Conservation (phyloP, 495 filamentous ascomycete species). For the Aspergillus panamensis region DNA sequence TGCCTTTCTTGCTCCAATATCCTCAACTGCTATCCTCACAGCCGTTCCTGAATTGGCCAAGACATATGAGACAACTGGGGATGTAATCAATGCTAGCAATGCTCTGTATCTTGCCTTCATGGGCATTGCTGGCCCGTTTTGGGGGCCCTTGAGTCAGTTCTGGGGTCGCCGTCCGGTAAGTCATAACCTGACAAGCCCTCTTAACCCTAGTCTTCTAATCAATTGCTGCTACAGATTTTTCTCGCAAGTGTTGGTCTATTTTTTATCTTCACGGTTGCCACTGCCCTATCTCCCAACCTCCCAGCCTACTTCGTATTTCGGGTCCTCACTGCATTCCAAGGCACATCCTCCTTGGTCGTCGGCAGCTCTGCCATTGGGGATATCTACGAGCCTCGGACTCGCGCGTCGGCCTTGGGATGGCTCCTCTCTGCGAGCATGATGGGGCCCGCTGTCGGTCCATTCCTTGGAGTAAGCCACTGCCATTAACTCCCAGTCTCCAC, state of each 20-base stretch:
- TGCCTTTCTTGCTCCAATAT: constrained; percentile 65
- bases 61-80: constrained; percentile 58
- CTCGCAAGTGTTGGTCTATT: constrained; percentile 56
- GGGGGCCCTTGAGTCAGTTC: constrained; percentile 65
- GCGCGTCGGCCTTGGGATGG: constrained; percentile 67
- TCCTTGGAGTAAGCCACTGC: constrained; percentile 44
- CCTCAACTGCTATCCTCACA: constrained; percentile 64
- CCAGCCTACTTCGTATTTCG: constrained; percentile 67
- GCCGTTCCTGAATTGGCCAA: constrained; percentile 65
- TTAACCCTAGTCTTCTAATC: constrained; percentile 12
- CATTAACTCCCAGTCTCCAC: background rate
- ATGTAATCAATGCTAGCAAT: constrained; percentile 66
- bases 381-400: constrained; percentile 60
- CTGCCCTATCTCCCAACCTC: constrained; percentile 63
- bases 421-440: constrained; percentile 66
- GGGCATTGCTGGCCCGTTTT: constrained; percentile 63
- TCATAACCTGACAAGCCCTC: background rate
- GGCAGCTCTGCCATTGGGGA: constrained; percentile 64
- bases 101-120: constrained; percentile 67
- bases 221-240: constrained; percentile 49
- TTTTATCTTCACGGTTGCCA: constrained; percentile 60
- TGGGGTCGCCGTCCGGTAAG: constrained; percentile 60
- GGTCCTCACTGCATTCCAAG: constrained; percentile 65
- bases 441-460: constrained; percentile 68
- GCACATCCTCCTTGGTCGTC: constrained; percentile 64